Base-by-base conservation (phyloP, 2,329 filamentous ascomycete species). In the Curvularia hawaiiensis region DNA sequence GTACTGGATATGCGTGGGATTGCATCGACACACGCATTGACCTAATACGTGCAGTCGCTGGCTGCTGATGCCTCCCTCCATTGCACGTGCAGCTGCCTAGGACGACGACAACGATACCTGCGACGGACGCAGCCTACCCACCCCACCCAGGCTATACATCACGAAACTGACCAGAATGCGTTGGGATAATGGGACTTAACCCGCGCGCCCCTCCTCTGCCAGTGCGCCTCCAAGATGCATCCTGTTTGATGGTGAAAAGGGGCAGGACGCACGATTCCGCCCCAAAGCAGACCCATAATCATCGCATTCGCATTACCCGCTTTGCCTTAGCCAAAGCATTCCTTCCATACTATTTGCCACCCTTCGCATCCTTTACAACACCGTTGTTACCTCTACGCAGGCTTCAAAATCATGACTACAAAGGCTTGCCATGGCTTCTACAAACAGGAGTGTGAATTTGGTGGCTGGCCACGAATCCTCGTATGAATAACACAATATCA, bases 1-100 rank as follows among this genome's bases (percentile, higher is more conserved):
- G 28, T 39, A 31, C 54, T 45, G 20, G 33, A 28, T 26, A 47
- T 52, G 30, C 9, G 44, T 22, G 50, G 50, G 18, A 57, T 54
- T 49, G 22, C 48, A 26, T 50, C 50, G 44, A 53, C 54, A 49
- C 43, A 56, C 48, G 45, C 30, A 26, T 46, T 57, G 38, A 41
- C 45, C 44, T 57, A 44, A 54, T 44, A 41, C 45, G 31, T 39
- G 14, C 11, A 16, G 22, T 30, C 5, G 3, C 26, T n/a, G n/a
- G 8, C 26, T 28, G 26, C 11, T 24, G 43, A 45, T 28, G 46
- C 43, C 43, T 30, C 43, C 43, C 43, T 30, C 43, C 26, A 45
- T 10, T 10, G 41, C 43, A 46, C 43, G 43, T 46, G 43, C 43
- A 46, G 26, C 40, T 24, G 20, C 11, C 14, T 20, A 31, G 26